phyloP scores from a whole-genome alignment of 805 yeast species.

The Hemisphaericaspora nanyangensis region DNA sequence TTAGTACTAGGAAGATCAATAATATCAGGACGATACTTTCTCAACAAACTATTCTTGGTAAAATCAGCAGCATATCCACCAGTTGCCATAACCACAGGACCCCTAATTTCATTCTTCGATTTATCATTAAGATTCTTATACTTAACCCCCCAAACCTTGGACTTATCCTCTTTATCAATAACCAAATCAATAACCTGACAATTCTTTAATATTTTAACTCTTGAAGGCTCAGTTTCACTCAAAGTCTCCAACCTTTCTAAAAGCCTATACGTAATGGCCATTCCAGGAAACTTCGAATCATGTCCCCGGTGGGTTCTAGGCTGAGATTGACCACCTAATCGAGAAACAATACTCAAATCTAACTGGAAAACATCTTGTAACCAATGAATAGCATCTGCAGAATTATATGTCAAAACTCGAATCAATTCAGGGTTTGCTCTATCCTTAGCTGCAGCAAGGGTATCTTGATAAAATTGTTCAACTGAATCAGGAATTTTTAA shows the following conservation, averaged over 20 bases:
- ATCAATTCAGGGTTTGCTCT: constrained; percentile 58
- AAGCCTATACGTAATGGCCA: constrained; percentile 57
- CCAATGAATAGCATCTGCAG: constrained; percentile 71
- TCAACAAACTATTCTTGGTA: constrained; percentile 47
- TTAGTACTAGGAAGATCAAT: constrained; percentile 56
- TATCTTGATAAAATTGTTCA: constrained; percentile 60
- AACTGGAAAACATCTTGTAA: constrained; percentile 58
- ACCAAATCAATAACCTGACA: constrained; percentile 43
- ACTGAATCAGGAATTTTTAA: constrained; percentile 52
- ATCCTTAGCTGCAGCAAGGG: constrained; percentile 60
- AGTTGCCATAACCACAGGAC: constrained; percentile 57
- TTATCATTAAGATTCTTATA: constrained; percentile 32
- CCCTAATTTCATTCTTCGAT: constrained; percentile 24
- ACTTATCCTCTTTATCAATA: constrained; percentile 21
- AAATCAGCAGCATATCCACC: constrained; percentile 70
- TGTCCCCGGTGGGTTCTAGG: constrained; percentile 81
- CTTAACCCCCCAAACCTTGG: constrained; percentile 25
- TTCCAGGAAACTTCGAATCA: constrained; percentile 61
- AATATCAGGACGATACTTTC: constrained; percentile 57
- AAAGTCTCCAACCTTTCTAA: constrained; percentile 46
- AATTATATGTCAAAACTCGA: constrained; percentile 54
- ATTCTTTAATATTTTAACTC: constrained; percentile 39
- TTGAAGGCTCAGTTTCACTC: constrained; percentile 41
- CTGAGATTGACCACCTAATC: constrained; percentile 78
- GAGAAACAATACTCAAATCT: constrained; percentile 64